phyloP scores from a whole-genome alignment of 164 flowering plant species.

The Vitis vinifera region ASM3070453v1 NC_081812.1:18916001-18916500 shows the following conservation, averaged over 20 bases:
- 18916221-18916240: constrained; percentile 94
- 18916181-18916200: constrained; percentile 86
- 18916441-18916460: constrained; percentile 90
- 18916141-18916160: too few relatives aligned
- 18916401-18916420: too few relatives aligned
- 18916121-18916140: neutral
- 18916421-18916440: neutral
- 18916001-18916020: too few relatives aligned
- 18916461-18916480: constrained; percentile 80
- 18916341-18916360: neutral
- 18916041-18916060: too few relatives aligned
- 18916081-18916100: neutral
- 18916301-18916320: neutral
- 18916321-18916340: too few relatives aligned
- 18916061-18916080: too few relatives aligned
- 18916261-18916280: neutral
- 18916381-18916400: neutral
- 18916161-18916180: constrained; percentile 59
- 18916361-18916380: neutral
- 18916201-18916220: constrained; percentile 97
- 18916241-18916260: constrained; percentile 79
- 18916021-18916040: too few relatives aligned
- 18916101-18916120: neutral
- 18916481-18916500: constrained; percentile 88
- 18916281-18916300: neutral